Evolutionary conservation across 2,329 filamentous ascomycete species (phyloP).

Genomic region (Pyricularia pennisetigena): DNA sequence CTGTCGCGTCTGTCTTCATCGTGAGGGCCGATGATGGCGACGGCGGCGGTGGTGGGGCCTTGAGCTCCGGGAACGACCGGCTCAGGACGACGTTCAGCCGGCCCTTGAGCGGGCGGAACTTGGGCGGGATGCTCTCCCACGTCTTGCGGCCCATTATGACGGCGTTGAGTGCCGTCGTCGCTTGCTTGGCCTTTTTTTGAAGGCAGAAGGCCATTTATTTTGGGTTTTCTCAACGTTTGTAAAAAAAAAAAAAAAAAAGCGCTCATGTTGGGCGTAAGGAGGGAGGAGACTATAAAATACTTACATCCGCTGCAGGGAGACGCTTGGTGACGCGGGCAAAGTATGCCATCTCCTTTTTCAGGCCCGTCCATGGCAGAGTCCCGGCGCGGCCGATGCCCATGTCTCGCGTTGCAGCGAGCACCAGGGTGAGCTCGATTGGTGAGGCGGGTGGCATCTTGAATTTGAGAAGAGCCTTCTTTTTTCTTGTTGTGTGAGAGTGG

Average conservation of each 20-base stretch:
- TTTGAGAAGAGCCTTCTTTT: background rate
- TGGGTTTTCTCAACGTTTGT: no score
- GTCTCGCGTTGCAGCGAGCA: conserved; percentile 82
- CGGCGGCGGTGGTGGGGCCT: conserved; percentile 8
- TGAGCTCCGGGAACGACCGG: conserved; percentile 26
- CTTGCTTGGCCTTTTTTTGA: conserved; percentile 15
- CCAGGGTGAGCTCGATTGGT: conserved; percentile 62
- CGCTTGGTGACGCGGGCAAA: conserved; percentile 85
- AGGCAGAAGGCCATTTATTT: no score
- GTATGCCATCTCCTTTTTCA: conserved; percentile 89
- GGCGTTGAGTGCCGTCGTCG: conserved; percentile 45
- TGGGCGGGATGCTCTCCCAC: conserved; percentile 78
- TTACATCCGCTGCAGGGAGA: conserved; percentile 23
- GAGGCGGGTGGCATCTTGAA: background rate
- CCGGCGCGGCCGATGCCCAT: conserved; percentile 83
- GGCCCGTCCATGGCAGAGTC: conserved; percentile 76
- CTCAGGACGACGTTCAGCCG: conserved; percentile 78
- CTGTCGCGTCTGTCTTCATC: no score
- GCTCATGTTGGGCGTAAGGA: no score
- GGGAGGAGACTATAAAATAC: no score
- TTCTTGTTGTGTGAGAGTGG: background rate
- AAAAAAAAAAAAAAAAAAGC: background rate
- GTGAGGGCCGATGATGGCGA: no score
- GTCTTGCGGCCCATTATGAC: conserved; percentile 98
- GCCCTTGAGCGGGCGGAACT: conserved; percentile 69